Base-by-base conservation (phyloP, 352 stramenopile genomes). In the Halophytophthora batemanensis region DNA sequence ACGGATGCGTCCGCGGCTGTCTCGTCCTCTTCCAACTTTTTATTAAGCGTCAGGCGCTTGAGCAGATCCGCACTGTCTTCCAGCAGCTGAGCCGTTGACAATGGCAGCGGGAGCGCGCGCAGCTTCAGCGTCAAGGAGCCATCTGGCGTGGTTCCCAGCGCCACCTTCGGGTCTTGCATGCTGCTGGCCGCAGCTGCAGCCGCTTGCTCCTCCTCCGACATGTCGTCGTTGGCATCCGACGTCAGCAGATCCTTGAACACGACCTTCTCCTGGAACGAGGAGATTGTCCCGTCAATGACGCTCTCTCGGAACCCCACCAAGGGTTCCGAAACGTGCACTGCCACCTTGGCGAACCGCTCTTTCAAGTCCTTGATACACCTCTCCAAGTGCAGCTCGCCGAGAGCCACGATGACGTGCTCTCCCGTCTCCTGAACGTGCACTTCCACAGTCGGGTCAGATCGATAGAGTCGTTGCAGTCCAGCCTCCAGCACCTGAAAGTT, bases 401-500 rank as follows among this genome's bases (percentile, higher is more conserved):
- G 62, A 36, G 87, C 90, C 35, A 89, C 77, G 49, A 98, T 83
- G 4, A 97, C 86, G 48, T 97, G 85, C 37, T 98, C 87, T 11
- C 91, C 91, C 5, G 79, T 94, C 45, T 94, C 79, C 56, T 93
- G 82, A 0, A 96, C 82, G 17, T 90, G 82, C 7, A 97, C 89
- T 66, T 98, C 91, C n/a, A 96, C 92, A 0, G 87, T 96, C 17
- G 91, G 85, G 46, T 98, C 92, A 2, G 86, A 94, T 21, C 91
- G 86, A 61, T 97, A 97, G 7, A 98, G 59, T n/a, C 86, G 82
- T 53, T 90, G 85, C 2, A 98, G 70, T 35, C 92, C 91, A 19
- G 73, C 69, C 51, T 97, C 84, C 5, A 98, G 59, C 14, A 77
- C 76, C 6, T 69, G 67, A 69, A 97, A 93, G 49, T 98, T 66